These are phyloP conservation scores for Rhodocollybia butyracea DNA, from an alignment of 768 basidiomycete genomes.

Conservation along the genomic window DNA sequence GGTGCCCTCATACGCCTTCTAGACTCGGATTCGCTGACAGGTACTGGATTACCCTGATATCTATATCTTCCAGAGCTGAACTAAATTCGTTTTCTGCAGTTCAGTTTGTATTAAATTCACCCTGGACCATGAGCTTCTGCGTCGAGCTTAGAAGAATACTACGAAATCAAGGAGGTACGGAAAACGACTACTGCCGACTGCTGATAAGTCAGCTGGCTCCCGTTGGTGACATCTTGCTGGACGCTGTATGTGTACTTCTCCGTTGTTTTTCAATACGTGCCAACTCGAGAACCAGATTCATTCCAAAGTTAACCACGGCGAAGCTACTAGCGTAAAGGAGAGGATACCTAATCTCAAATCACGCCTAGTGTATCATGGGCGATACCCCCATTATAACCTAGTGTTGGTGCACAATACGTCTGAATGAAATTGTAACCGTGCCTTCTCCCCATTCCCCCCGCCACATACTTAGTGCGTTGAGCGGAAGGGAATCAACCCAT, in stretches of 20 bases:
- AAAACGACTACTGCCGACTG: constrained; percentile 20
- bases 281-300: neutral
- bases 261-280: neutral
- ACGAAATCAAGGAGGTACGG: constrained; percentile 10
- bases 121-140: constrained; percentile 49
- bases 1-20: constrained; percentile 34
- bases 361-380: constrained; percentile 9
- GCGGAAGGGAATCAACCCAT: neutral
- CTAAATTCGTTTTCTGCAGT: constrained; percentile 12
- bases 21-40: neutral
- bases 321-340: neutral
- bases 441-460: neutral
- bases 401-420: constrained; percentile 9
- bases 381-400: constrained; percentile 6
- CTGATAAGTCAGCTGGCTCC: constrained; percentile 29
- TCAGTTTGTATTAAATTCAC: constrained; percentile 33
- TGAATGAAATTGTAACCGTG: neutral
- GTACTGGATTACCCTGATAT: neutral
- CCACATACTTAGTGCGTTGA: neutral
- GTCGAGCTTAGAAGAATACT: constrained; percentile 32
- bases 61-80: neutral
- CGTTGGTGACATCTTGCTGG: constrained; percentile 22
- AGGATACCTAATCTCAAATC: constrained; percentile 5
- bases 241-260: neutral
- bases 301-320: neutral